phyloP scores from a whole-genome alignment of 202 grass and related monocot genomes.

The Hordeum pubiflorum region DNA sequence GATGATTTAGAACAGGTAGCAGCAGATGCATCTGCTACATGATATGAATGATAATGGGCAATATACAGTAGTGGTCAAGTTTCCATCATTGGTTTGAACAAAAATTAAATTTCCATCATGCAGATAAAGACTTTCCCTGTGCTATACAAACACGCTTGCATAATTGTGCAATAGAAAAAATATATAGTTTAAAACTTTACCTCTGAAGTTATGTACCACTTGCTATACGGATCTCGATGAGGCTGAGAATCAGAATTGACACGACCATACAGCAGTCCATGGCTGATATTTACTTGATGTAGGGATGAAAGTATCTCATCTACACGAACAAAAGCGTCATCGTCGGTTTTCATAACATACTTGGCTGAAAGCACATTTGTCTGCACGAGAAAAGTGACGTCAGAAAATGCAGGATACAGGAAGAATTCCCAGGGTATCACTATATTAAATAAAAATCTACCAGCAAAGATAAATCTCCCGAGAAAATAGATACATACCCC shows the following conservation, averaged over 20 bases:
- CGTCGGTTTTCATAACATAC: conserved; percentile 98
- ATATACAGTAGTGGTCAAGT: neutral
- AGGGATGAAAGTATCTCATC: conserved; percentile 77
- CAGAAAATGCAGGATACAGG: conserved; percentile 23
- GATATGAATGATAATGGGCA: neutral
- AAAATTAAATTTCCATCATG: too few relatives aligned
- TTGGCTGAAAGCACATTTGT: conserved; percentile 69
- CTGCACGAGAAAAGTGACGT: conserved; percentile 36
- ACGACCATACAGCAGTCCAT: conserved; percentile 73
- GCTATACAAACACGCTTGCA: neutral
- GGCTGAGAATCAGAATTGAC: conserved; percentile 75
- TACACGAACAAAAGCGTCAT: conserved; percentile 93
- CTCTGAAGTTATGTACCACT: conserved; percentile 84
- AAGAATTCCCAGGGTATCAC: neutral
- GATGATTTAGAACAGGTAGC: neutral
- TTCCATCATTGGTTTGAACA: neutral
- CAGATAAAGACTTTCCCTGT: neutral
- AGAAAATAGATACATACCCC: conserved; percentile 47
- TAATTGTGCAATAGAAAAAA: neutral
- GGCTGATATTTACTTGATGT: conserved; percentile 48
- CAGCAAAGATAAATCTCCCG: neutral
- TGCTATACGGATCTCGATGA: conserved; percentile 79
- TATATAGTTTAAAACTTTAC: conserved; percentile 37
- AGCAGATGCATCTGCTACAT: neutral
- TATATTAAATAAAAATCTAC: neutral